Conservation (phyloP, 2,329 filamentous ascomycete genomes). For the Fusarium pseudonygamai region DNA sequence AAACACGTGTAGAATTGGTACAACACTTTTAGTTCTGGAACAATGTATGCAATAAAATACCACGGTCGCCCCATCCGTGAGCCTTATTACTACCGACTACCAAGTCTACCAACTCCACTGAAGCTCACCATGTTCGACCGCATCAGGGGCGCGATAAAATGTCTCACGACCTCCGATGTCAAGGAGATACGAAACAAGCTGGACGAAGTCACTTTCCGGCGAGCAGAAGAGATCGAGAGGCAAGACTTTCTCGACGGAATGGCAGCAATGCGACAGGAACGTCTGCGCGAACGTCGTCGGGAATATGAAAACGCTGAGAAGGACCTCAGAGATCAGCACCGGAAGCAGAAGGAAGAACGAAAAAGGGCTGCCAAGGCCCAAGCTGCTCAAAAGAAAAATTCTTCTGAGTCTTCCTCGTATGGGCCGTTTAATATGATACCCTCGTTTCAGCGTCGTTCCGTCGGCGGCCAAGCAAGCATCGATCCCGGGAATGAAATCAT, state of each 20-base stretch:
- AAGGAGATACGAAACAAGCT: too few species aligned
- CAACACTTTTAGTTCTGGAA: fast-evolving
- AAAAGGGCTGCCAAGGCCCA: not conserved
- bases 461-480: too few species aligned
- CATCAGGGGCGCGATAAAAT: not conserved
- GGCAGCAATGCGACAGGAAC: not conserved
- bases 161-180: not conserved
- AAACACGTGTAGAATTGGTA: fast-evolving
- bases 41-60: not conserved
- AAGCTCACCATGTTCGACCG: not conserved
- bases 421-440: too few species aligned
- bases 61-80: fast-evolving
- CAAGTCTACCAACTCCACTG: not conserved
- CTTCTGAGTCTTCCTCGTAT: too few species aligned
- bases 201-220: not conserved
- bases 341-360: not conserved
- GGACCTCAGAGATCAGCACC: too few species aligned
- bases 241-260: too few species aligned
- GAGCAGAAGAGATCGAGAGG: not conserved
- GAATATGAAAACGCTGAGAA: fast-evolving
- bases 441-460: too few species aligned
- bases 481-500: not conserved
- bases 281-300: not conserved
- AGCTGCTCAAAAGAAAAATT: not conserved
- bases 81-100: fast-evolving